Conservation (phyloP, 2,329 filamentous ascomycete genomes). For the Hypoxylon sp. region DNA sequence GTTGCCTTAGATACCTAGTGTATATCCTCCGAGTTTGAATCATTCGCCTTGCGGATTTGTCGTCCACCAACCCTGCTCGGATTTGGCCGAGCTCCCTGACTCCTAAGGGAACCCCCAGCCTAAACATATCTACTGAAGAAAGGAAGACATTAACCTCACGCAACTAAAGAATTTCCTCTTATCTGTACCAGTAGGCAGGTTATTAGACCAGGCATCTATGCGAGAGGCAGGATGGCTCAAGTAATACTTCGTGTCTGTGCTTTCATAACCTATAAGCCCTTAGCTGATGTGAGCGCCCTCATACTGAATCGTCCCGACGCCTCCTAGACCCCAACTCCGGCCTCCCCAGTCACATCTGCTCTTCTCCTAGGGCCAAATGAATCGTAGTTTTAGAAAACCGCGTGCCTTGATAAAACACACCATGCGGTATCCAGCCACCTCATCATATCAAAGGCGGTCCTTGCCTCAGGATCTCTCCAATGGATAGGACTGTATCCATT, state of each 20-base stretch:
- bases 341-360: slow-evolving; percentile 4
- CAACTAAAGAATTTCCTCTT: not conserved
- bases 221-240: not conserved
- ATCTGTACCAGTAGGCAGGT: not conserved
- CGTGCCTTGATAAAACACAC: not conserved
- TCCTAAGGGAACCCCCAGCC: too few species aligned
- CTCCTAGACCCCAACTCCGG: slow-evolving; percentile 17
- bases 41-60: not conserved
- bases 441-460: slow-evolving; percentile 21
- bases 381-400: slow-evolving; percentile 10
- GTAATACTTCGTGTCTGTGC: not conserved
- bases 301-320: slow-evolving; percentile 12
- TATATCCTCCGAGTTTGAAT: not conserved
- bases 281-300: not conserved
- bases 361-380: not conserved
- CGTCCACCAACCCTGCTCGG: not conserved
- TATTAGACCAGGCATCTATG: not conserved
- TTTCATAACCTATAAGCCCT: slow-evolving; percentile 8
- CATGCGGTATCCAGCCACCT: not conserved
- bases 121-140: not conserved
- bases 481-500: slow-evolving; percentile 34
- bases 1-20: not conserved
- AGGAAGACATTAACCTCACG: not conserved
- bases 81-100: not conserved
- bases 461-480: slow-evolving; percentile 36